Conservation (phyloP, 345 rosid species). For the Angophora floribunda region DNA sequence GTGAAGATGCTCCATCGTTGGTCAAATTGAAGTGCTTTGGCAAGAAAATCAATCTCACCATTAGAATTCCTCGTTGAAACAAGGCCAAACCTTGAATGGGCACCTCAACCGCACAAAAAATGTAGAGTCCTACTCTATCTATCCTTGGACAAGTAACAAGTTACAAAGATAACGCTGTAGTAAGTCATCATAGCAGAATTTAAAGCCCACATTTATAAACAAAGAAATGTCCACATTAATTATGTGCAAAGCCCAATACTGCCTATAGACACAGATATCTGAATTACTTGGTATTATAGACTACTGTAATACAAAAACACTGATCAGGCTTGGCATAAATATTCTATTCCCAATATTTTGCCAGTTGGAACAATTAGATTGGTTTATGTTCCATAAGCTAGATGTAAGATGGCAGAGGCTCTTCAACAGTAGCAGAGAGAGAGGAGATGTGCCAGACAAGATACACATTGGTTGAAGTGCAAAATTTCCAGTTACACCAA, state of each 20-base stretch:
- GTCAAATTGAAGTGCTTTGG: background rate
- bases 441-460: too few species aligned
- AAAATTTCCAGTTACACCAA: background rate
- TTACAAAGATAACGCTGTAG: background rate
- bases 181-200: background rate
- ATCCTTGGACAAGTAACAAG: background rate
- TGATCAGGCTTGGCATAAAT: background rate
- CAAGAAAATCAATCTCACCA: background rate
- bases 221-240: background rate
- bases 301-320: background rate
- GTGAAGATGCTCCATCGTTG: background rate
- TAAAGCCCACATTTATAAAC: background rate
- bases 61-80: background rate
- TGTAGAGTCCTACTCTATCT: background rate
- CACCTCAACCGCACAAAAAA: background rate
- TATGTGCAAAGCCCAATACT: background rate
- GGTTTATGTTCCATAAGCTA: background rate
- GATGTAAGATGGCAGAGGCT: background rate
- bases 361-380: background rate
- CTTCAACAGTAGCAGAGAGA: background rate
- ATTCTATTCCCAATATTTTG: background rate
- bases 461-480: too few species aligned
- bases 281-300: too few species aligned
- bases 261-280: fast-evolving
- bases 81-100: too few species aligned